phyloP scores from a whole-genome alignment of 75 land plant genomes.

The Pinus tabuliformis region DNA sequence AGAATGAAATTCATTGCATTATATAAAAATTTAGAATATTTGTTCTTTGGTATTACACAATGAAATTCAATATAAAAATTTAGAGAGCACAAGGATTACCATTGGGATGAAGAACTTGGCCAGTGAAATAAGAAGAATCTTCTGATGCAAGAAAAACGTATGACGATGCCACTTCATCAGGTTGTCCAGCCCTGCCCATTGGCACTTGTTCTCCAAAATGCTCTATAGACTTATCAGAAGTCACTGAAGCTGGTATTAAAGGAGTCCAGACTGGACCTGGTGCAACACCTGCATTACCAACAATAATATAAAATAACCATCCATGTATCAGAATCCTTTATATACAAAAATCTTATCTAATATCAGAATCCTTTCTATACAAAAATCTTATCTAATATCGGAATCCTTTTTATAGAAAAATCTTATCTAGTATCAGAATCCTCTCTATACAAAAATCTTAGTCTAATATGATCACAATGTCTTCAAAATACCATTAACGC shows the following conservation, averaged over 20 bases:
- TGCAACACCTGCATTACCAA: slow-evolving; percentile 46
- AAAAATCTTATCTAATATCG: not conserved
- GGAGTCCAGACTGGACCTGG: slow-evolving; percentile 89
- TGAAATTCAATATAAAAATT: not conserved
- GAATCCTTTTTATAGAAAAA: not conserved
- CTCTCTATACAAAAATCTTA: not conserved
- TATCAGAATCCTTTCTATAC: not conserved
- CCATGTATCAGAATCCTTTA: not conserved
- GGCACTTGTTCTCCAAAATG: slow-evolving; percentile 67
- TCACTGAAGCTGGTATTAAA: slow-evolving; percentile 59
- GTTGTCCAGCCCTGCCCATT: slow-evolving; percentile 72
- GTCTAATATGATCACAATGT: not conserved
- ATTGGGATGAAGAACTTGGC: slow-evolving; percentile 88
- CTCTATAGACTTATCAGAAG: slow-evolving; percentile 26
- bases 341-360: not conserved
- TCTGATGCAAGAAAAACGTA: slow-evolving; percentile 78
- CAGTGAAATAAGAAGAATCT: slow-evolving; percentile 61
- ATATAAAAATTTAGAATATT: not conserved
- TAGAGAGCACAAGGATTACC: slow-evolving; percentile 33
- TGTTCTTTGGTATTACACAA: not conserved
- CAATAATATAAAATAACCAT: not conserved
- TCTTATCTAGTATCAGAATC: not conserved
- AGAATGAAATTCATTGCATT: not conserved
- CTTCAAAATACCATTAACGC: slow-evolving; percentile 60
- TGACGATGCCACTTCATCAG: slow-evolving; percentile 63